Conservation (phyloP, 2,329 filamentous ascomycete species). For the Sclerotinia minor region DNA sequence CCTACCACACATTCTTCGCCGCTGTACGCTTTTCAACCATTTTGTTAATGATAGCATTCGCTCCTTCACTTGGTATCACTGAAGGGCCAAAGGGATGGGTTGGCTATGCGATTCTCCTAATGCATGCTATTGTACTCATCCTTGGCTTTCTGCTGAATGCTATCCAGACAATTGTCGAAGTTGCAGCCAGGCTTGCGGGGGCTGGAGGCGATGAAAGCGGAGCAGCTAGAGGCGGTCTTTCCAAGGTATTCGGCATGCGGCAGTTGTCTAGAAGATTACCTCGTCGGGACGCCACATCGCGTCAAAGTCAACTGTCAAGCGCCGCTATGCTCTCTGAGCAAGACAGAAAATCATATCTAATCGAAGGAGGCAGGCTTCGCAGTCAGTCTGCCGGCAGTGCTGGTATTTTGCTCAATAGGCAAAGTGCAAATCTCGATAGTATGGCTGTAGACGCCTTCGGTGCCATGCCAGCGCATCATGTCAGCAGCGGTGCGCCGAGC, state of each 20-base stretch:
- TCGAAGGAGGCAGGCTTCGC: slow-evolving; percentile 52
- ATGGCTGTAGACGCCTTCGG: slow-evolving; percentile 49
- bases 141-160: slow-evolving; percentile 94
- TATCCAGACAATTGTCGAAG: slow-evolving; percentile 85
- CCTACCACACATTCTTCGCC: slow-evolving; percentile 86
- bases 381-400: slow-evolving; percentile 64
- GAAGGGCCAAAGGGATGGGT: slow-evolving; percentile 90
- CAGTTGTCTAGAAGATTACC: slow-evolving; percentile 75
- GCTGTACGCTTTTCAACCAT: slow-evolving; percentile 73
- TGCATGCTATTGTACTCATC: slow-evolving; percentile 81
- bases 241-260: slow-evolving; percentile 88
- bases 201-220: slow-evolving; percentile 76
- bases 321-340: slow-evolving; percentile 76
- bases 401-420: slow-evolving; percentile 58
- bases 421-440: slow-evolving; percentile 56
- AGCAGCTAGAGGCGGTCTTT: slow-evolving; percentile 76
- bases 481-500: slow-evolving; percentile 55
- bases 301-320: slow-evolving; percentile 80
- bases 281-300: slow-evolving; percentile 62
- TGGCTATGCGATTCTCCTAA: slow-evolving; percentile 83
- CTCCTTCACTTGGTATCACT: slow-evolving; percentile 75
- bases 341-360: slow-evolving; percentile 62
- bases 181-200: slow-evolving; percentile 77
- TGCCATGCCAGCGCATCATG: slow-evolving; percentile 42
- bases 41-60: slow-evolving; percentile 78